Evolutionary conservation across 192 early-diverging fungal genomes (phyloP).

Genomic region (Backusella mclennaniae): DNA sequence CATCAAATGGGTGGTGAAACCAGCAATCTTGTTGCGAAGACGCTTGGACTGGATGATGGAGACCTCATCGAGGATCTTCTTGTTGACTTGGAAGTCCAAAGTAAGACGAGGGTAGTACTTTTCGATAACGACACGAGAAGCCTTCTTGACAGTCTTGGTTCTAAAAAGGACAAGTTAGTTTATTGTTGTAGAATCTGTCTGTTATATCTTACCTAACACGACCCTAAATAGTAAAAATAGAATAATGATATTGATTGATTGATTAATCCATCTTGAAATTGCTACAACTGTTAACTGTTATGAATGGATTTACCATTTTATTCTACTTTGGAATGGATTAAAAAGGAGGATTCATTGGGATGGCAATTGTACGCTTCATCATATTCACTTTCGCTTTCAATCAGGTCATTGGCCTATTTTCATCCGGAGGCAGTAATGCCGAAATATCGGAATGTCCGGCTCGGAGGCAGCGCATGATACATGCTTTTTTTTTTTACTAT

Average conservation of each 20-base stretch:
- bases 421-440: background rate
- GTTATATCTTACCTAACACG: slow-evolving; percentile 58
- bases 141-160: slow-evolving; percentile 99
- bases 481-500: too few relatives aligned
- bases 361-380: background rate
- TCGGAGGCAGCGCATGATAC: background rate
- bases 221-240: slow-evolving; percentile 52
- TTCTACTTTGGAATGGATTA: slow-evolving; percentile 7
- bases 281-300: background rate
- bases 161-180: slow-evolving; percentile 23
- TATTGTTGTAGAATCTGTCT: background rate
- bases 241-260: background rate
- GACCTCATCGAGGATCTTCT: slow-evolving; percentile 97
- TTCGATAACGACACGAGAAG: slow-evolving; percentile 99
- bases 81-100: slow-evolving; percentile 99
- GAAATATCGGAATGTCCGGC: background rate
- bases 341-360: background rate
- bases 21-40: slow-evolving; percentile 99
- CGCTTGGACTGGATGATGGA: slow-evolving; percentile 98
- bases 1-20: slow-evolving; percentile 99
- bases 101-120: slow-evolving; percentile 99
- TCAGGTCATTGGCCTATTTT: background rate
- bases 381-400: background rate
- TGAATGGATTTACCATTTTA: slow-evolving; percentile 1
- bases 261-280: background rate